phyloP scores from a whole-genome alignment of 208 protist genomes.

The Herpetomonas tarakana region DNA sequence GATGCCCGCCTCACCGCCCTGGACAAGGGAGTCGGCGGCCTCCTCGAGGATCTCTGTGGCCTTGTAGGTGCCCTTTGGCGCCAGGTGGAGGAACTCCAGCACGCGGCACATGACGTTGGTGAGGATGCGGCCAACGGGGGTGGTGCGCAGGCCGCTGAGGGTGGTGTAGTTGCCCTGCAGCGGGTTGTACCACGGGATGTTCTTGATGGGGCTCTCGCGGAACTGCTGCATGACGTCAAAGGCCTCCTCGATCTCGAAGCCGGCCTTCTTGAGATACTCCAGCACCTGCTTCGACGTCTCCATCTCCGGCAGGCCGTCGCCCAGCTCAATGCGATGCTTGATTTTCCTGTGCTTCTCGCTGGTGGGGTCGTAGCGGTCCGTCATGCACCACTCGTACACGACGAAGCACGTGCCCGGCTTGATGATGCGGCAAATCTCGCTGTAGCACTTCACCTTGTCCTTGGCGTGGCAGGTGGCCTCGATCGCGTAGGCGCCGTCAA shows the following conservation, averaged over 20 bases:
- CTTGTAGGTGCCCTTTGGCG: constrained; percentile 77
- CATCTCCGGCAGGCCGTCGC: constrained; percentile 93
- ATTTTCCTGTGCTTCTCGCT: constrained; percentile 88
- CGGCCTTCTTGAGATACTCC: constrained; percentile 84
- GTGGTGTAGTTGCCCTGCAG: constrained; percentile 70
- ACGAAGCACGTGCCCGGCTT: constrained; percentile 93
- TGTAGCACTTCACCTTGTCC: constrained; percentile 90
- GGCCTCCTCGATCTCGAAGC: constrained; percentile 90
- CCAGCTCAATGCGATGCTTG: constrained; percentile 94
- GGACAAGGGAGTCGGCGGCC: constrained; percentile 87
- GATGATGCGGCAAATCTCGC: constrained; percentile 93
- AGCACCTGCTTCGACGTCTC: constrained; percentile 69
- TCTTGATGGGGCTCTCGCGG: constrained; percentile 66
- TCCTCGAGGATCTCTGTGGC: constrained; percentile 87
- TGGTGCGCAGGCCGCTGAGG: constrained; percentile 71
- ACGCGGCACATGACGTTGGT: constrained; percentile 77
- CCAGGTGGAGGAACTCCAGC: constrained; percentile 71
- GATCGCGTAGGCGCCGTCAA: constrained; percentile 95
- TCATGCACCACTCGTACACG: constrained; percentile 96
- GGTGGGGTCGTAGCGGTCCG: constrained; percentile 90
- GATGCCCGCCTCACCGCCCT: constrained; percentile 84
- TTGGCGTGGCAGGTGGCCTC: constrained; percentile 97
- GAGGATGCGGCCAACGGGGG: constrained; percentile 73
- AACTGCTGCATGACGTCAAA: constrained; percentile 68
- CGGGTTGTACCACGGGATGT: constrained; percentile 88